Conservation (phyloP, 2,329 filamentous ascomycete species). For the Fusarium gaditjirri region DNA sequence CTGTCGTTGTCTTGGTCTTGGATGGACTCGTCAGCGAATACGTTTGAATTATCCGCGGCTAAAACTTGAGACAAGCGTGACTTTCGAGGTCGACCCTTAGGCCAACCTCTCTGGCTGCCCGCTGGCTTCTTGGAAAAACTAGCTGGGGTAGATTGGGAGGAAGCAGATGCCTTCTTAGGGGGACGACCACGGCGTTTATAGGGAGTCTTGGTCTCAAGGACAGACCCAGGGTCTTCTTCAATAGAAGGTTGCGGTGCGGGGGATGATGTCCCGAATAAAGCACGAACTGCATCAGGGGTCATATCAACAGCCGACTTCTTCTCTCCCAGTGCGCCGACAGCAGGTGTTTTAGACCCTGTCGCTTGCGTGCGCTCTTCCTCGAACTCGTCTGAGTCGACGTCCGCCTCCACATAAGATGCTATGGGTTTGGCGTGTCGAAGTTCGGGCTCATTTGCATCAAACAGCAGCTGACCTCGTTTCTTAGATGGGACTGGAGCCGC, state of each 20-base stretch:
- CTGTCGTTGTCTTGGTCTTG: constrained; percentile 3
- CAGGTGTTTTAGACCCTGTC: constrained; percentile 5
- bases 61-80: constrained; percentile 31
- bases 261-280: constrained; percentile 41
- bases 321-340: not conserved
- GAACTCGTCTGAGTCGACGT: constrained; percentile 53
- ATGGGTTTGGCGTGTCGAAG: constrained; percentile 64
- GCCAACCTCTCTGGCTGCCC: constrained; percentile 36
- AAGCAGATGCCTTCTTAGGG: constrained; percentile 41
- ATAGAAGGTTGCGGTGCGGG: not conserved
- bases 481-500: constrained; percentile 13
- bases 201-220: constrained; percentile 5
- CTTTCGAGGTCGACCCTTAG: constrained; percentile 47
- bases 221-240: not conserved
- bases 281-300: constrained; percentile 51
- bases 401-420: constrained; percentile 63
- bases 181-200: constrained; percentile 48
- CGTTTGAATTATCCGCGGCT: constrained; percentile 1
- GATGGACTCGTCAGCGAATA: not conserved
- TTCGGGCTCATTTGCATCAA: constrained; percentile 59
- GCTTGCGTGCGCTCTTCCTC: constrained; percentile 56
- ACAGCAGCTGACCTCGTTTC: constrained; percentile 41
- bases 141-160: not conserved
- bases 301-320: constrained; percentile 51
- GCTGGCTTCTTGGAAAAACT: constrained; percentile 35